Evolutionary conservation across 179 eudicot species (phyloP).

Genomic region (Heliamphora pulchella): DNA sequence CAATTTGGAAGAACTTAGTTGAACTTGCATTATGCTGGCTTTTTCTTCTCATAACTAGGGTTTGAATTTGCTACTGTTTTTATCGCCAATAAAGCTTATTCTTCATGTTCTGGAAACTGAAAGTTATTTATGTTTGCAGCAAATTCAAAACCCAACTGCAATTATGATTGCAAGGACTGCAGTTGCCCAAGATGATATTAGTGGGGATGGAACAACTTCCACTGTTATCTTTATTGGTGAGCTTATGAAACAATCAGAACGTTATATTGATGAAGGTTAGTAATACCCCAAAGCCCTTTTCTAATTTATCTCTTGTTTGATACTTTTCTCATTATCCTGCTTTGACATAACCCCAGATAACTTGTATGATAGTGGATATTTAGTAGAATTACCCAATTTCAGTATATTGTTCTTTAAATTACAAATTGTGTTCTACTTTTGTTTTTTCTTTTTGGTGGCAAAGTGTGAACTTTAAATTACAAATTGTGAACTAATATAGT

Average conservation of each 20-base stretch:
- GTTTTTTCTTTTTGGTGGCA: neutral
- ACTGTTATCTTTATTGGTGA: conserved; percentile 96
- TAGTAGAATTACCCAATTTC: neutral
- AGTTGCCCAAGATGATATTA: conserved; percentile 96
- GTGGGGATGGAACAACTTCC: conserved; percentile 97
- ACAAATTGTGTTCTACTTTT: neutral
- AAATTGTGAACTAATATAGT: neutral
- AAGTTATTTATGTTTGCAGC: conserved; percentile 40
- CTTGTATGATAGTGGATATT: neutral
- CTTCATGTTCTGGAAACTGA: conserved; percentile 30
- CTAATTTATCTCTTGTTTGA: neutral
- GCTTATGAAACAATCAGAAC: conserved; percentile 96
- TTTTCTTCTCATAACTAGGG: neutral
- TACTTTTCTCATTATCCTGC: neutral
- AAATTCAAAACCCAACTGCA: conserved; percentile 97
- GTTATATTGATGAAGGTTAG: conserved; percentile 88
- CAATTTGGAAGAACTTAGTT: conserved; percentile 21
- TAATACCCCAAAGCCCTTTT: neutral
- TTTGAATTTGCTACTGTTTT: neutral
- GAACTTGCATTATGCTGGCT: neutral
- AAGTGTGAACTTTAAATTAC: neutral
- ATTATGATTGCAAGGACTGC: conserved; percentile 99
- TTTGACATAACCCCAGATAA: neutral
- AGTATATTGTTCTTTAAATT: neutral
- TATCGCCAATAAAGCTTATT: neutral